A percentile compares a stretch with the other conserved stretches of the same genome.
Evolutionary conservation across 305 asterid species (phyloP).

Genomic region (Rubia occidens): DNA sequence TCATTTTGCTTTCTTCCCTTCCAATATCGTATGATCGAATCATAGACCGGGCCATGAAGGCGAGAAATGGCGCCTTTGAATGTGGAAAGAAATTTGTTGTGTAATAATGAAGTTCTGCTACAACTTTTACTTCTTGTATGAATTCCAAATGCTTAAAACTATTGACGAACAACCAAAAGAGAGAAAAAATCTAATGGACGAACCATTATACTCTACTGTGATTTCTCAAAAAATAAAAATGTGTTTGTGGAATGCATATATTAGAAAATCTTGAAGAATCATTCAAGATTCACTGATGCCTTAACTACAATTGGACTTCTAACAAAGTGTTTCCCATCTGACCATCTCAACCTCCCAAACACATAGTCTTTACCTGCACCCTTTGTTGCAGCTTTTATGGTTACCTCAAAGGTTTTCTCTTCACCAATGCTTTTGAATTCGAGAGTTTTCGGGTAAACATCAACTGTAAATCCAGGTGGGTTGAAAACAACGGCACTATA

Average conservation of each 20-base stretch:
- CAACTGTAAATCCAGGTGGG: conserved; percentile 49
- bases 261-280: not conserved
- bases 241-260: too few relatives aligned
- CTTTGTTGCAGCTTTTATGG: conserved; percentile 25
- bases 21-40: too few relatives aligned
- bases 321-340: conserved; percentile 31
- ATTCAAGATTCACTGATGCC: not conserved
- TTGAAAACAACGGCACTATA: conserved; percentile 43
- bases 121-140: not conserved
- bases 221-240: not conserved
- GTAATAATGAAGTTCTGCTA: not conserved
- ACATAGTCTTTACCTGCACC: conserved; percentile 38
- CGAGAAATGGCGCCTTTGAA: too few relatives aligned
- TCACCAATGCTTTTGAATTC: conserved; percentile 42
- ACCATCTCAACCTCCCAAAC: conserved; percentile 39
- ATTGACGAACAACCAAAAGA: not conserved
- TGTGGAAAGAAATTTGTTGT: not conserved
- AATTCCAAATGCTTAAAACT: not conserved
- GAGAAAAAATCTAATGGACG: not conserved
- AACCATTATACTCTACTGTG: not conserved
- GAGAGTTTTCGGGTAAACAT: conserved; percentile 42
- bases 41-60: too few relatives aligned
- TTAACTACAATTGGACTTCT: conserved; percentile 35
- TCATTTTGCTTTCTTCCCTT: too few relatives aligned
- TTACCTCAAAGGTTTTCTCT: conserved; percentile 52